A percentile compares a stretch with the other conserved stretches of the same genome.
Conservation (phyloP, 179 eudicot genomes). For the Silene coronaria region DNA sequence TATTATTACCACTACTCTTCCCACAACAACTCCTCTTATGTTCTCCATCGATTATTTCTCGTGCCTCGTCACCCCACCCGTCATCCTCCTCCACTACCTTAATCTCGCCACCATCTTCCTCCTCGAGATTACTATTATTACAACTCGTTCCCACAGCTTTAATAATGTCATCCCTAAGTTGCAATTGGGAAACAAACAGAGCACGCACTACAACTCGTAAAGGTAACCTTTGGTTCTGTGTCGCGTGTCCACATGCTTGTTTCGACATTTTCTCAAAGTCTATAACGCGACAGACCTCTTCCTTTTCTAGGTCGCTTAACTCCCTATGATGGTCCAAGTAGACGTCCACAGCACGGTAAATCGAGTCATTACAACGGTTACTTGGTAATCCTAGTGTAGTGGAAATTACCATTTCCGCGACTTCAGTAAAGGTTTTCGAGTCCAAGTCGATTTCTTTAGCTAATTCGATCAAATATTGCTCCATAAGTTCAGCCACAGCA, state of each 20-base stretch:
- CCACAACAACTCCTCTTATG: slow-evolving; percentile 26
- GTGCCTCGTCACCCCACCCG: slow-evolving; percentile 44
- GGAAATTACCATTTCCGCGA: slow-evolving; percentile 53
- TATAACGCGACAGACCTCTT: slow-evolving; percentile 45
- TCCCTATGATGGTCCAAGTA: slow-evolving; percentile 49
- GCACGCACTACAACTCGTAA: slow-evolving; percentile 51
- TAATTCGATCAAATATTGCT: slow-evolving; percentile 47
- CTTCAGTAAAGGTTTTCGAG: slow-evolving; percentile 29
- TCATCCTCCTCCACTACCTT: slow-evolving; percentile 36
- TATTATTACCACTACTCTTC: slow-evolving; percentile 20
- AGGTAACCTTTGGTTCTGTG: slow-evolving; percentile 46
- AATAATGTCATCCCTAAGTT: slow-evolving; percentile 40
- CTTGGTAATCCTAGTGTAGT: slow-evolving; percentile 33
- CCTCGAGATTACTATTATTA: slow-evolving; percentile 21
- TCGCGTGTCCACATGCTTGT: slow-evolving; percentile 58
- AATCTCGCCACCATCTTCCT: slow-evolving; percentile 8
- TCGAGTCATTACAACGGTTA: slow-evolving; percentile 38
- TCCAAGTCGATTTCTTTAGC: slow-evolving; percentile 46
- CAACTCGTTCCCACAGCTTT: slow-evolving; percentile 32
- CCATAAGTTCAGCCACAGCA: slow-evolving; percentile 56
- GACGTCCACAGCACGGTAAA: slow-evolving; percentile 58
- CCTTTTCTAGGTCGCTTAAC: slow-evolving; percentile 48
- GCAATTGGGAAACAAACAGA: slow-evolving; percentile 49
- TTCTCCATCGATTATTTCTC: slow-evolving; percentile 29
- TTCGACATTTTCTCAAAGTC: slow-evolving; percentile 57